These are phyloP conservation scores for Kockovaella imperatae DNA, from an alignment of 768 basidiomycete genomes.

Conservation along the genomic window DNA sequence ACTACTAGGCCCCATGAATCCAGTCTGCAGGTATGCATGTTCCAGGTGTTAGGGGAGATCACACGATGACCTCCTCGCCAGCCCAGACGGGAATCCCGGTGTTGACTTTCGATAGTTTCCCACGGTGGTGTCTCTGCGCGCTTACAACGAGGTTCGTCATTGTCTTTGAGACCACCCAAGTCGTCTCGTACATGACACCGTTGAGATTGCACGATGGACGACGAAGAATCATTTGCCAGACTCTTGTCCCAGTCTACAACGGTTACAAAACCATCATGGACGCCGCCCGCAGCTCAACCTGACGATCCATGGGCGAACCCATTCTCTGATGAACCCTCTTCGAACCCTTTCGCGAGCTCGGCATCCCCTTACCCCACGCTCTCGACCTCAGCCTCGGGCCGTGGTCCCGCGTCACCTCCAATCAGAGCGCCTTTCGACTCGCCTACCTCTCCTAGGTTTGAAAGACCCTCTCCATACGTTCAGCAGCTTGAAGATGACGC, in stretches of 20 bases:
- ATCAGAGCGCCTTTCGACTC: not conserved
- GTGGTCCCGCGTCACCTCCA: conserved; percentile 1
- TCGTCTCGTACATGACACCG: too few relatives aligned
- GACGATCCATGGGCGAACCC: conserved; percentile 42
- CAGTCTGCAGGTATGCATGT: too few relatives aligned
- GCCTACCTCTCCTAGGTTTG: not conserved
- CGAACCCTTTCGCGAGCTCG: conserved; percentile 2
- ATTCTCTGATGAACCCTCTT: conserved; percentile 19
- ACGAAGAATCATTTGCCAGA: conserved; percentile 33
- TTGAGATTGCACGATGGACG: conserved; percentile 32
- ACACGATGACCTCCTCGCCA: too few relatives aligned
- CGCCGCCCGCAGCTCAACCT: conserved; percentile 8
- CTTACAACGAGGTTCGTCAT: too few relatives aligned
- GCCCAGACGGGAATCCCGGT: too few relatives aligned
- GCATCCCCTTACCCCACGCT: conserved; percentile 1
- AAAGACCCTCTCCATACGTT: conserved; percentile 25
- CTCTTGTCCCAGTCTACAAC: conserved; percentile 27
- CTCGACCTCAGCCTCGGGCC: not conserved
- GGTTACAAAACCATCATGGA: conserved; percentile 10
- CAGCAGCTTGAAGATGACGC: conserved; percentile 22
- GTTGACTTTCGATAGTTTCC: too few relatives aligned
- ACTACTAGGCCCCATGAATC: too few relatives aligned
- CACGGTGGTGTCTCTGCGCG: too few relatives aligned
- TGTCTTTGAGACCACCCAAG: not conserved
- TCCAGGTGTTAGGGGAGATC: too few relatives aligned